Percentiles rank a stretch among this genome's conserved stretches.
These are phyloP conservation scores for Ogataea nonfermentans DNA, from an alignment of 805 yeast genomes.

Conservation along the genomic window DNA sequence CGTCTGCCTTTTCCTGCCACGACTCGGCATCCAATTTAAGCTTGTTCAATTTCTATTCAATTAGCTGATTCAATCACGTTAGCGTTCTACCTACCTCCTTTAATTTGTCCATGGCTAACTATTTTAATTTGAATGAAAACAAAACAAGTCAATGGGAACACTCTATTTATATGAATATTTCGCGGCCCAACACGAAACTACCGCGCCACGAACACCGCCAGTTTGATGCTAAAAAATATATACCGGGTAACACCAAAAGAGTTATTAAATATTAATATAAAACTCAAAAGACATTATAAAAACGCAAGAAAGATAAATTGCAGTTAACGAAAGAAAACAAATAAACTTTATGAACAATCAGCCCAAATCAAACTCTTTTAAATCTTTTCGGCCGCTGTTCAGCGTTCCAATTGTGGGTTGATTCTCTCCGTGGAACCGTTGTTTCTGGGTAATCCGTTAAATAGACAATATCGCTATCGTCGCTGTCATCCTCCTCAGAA, in stretches of 20 bases:
- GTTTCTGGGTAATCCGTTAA: constrained; percentile 9
- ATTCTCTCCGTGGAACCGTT: constrained; percentile 1
- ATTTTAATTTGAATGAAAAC: constrained; percentile 3
- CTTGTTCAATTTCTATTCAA: constrained; percentile 70
- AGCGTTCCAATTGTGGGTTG: constrained; percentile 1
- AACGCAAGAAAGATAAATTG: neutral
- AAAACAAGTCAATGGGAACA: constrained; percentile 13
- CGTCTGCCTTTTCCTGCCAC: constrained; percentile 97
- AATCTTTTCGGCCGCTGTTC: constrained; percentile 5
- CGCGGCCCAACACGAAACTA: constrained; percentile 11
- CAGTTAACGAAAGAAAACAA: neutral
- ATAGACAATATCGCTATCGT: constrained; percentile 16
- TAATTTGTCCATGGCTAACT: constrained; percentile 44
- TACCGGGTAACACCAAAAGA: constrained; percentile 11
- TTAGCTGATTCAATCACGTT: neutral
- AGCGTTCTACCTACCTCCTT: constrained; percentile 41
- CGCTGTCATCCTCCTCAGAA: constrained; percentile 8
- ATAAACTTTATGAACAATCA: neutral
- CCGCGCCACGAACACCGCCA: constrained; percentile 7
- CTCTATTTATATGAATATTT: constrained; percentile 9
- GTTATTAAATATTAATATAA: neutral
- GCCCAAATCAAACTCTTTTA: constrained; percentile 1
- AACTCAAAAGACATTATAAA: neutral
- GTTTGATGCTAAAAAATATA: neutral
- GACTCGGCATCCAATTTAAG: constrained; percentile 93